These are phyloP conservation scores for Erodium texanum DNA, from an alignment of 441 rosid genomes.

Conservation along the genomic window DNA sequence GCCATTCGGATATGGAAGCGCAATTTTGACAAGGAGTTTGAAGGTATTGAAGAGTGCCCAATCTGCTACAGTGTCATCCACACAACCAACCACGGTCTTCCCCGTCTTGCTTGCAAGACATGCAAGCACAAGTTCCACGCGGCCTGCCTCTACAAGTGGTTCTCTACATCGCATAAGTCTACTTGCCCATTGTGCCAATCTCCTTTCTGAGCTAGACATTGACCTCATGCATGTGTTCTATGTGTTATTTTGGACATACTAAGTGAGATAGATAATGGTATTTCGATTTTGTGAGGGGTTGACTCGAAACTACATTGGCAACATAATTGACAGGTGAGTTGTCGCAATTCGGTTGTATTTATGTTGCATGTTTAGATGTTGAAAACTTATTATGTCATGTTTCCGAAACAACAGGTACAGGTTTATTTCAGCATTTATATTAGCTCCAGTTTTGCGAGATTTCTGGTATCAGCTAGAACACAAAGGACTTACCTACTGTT, in stretches of 20 bases:
- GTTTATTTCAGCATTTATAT: neutral
- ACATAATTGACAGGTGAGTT: neutral
- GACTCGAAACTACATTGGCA: neutral
- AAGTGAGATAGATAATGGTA: neutral
- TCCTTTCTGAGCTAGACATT: conserved; percentile 41
- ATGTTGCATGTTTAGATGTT: neutral
- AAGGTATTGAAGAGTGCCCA: conserved; percentile 97
- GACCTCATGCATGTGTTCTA: neutral
- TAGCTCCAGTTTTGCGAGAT: neutral
- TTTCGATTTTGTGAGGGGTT: neutral
- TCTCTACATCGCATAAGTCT: conserved; percentile 81
- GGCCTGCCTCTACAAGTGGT: conserved; percentile 93
- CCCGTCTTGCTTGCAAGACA: conserved; percentile 85
- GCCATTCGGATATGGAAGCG: conserved; percentile 85
- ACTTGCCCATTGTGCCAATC: conserved; percentile 94
- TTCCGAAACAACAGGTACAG: neutral
- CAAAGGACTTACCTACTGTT: too few relatives aligned
- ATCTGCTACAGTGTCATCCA: conserved; percentile 97
- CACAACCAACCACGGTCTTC: conserved; percentile 77
- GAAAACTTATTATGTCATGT: neutral
- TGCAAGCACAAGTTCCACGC: conserved; percentile 95
- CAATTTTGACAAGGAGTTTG: conserved; percentile 90
- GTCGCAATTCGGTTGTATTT: neutral
- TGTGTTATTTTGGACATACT: too few relatives aligned
- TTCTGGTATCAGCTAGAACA: too few relatives aligned